Conservation (phyloP, 768 basidiomycete genomes). For the Hygrophorus russula region DNA sequence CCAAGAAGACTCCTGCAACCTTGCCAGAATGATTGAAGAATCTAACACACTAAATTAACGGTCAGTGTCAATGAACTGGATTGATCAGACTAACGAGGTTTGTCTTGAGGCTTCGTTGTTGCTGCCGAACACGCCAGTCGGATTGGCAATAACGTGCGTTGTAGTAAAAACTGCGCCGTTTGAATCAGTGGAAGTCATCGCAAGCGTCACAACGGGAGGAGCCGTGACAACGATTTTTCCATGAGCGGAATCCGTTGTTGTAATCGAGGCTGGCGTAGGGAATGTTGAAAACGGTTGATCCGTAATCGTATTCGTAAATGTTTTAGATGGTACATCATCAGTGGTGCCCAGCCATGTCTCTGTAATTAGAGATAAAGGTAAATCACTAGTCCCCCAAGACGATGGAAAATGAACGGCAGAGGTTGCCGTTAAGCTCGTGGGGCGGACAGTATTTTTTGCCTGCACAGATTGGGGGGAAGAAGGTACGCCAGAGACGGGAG, state of each 20-base stretch:
- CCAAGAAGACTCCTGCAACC: conserved; percentile 66
- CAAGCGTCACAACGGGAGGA: conserved; percentile 34
- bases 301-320: conserved; percentile 29
- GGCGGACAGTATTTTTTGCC: no score
- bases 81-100: conserved; percentile 4
- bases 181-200: conserved; percentile 32
- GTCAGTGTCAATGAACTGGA: neutral
- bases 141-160: conserved; percentile 46
- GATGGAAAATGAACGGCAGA: no score
- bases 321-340: conserved; percentile 11
- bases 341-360: no score
- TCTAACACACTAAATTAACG: conserved; percentile 17
- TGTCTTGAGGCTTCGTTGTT: conserved; percentile 1
- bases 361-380: no score
- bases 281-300: conserved; percentile 32
- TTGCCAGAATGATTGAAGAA: conserved; percentile 61
- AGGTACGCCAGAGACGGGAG: no score
- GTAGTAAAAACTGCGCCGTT: conserved; percentile 34
- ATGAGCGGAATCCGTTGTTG: conserved; percentile 24
- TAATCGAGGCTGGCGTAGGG: conserved; percentile 28
- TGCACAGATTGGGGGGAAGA: no score
- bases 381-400: no score
- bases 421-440: no score
- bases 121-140: conserved; percentile 19
- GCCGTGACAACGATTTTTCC: conserved; percentile 28